A percentile compares a stretch with the other conserved stretches of the same genome.
These are phyloP conservation scores for Fusarium sp. DNA, from an alignment of 2,329 filamentous ascomycete genomes.

Conservation along the genomic window DNA sequence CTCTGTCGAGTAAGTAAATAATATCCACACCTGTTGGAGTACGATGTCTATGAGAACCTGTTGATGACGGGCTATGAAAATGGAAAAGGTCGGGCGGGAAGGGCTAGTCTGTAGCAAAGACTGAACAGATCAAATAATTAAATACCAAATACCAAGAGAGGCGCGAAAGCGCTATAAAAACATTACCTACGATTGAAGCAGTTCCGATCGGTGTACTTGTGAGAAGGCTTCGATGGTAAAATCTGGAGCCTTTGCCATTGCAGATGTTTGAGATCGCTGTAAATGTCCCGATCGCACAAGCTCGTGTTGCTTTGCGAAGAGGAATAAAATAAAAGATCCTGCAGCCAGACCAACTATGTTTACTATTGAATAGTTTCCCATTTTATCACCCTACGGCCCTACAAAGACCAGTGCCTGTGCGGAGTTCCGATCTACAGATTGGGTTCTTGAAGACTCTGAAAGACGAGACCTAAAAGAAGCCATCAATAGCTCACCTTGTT, in stretches of 20 bases:
- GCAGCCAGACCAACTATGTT: fast-evolving
- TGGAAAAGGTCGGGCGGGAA: slow-evolving; percentile 45
- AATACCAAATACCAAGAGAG: slow-evolving; percentile 39
- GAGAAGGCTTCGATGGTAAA: background rate
- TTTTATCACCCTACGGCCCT: fast-evolving
- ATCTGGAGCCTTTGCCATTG: background rate
- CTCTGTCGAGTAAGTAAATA: slow-evolving; percentile 80
- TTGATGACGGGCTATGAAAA: slow-evolving; percentile 47
- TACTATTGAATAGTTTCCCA: fast-evolving
- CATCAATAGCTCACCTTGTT: too few relatives aligned
- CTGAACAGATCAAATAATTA: slow-evolving; percentile 31
- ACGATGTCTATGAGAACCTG: slow-evolving; percentile 38
- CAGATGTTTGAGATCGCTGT: background rate
- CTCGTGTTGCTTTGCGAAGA: background rate
- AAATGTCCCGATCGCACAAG: background rate
- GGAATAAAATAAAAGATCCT: fast-evolving
- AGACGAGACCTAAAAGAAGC: fast-evolving
- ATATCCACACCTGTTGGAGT: slow-evolving; percentile 28
- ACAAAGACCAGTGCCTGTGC: too few relatives aligned
- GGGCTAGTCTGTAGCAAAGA: slow-evolving; percentile 49
- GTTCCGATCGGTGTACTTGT: background rate
- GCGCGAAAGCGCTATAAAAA: slow-evolving; percentile 10
- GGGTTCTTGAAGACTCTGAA: background rate
- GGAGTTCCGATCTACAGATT: background rate
- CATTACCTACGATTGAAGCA: background rate